Base-by-base conservation (phyloP, 352 stramenopile species). In the Paralagenidium karlingii region DNA sequence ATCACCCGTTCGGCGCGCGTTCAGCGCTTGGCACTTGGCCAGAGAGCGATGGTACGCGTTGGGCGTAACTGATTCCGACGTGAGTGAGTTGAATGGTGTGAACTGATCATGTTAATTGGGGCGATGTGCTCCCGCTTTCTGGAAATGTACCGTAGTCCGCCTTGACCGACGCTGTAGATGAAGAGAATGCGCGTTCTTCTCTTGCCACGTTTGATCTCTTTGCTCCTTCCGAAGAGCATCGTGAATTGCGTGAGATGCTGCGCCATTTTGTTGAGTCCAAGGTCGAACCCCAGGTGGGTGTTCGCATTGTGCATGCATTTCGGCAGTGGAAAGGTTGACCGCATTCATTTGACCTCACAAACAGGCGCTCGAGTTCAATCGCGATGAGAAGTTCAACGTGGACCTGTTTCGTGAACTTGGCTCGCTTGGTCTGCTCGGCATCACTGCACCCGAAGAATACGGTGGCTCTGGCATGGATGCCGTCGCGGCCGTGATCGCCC, bases 381-480 rank as follows among this genome's bases (percentile, higher is more conserved):
- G 89, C 26, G 73, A 77, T n/a, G 95, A 99, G 60, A 94, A 90
- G 49, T 99, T 99, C 59, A 99, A 99, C 60, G 43, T 95, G 24
- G 46, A 78, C 27, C 68, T 99, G 4, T 98, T 98, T 62, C 74
- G 83, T 15, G 93, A 98, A 60, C 68, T 95, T 8, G 93, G 91
- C 26, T 81, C 96, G 19, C 57, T 99, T 29, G 94, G 96, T 34
- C 65, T 99, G 13, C 58, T 99, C 3, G 95, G 94, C 24, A 84
- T 99, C 49, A 99, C 96, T 3, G 94, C 96, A 3, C 66, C 69
- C 11, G 86, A 96, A 58, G 82, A 99, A 63, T 89, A 97, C 47
- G 95, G 95, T 15, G 96, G 96, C 12, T 95, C 83, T 0, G 94
- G 88, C 26, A 96, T 99, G 79, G 82, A 97, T 45, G 91, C 94